Conservation (phyloP, 495 filamentous ascomycete genomes). For the Penicillium ucsense region DNA sequence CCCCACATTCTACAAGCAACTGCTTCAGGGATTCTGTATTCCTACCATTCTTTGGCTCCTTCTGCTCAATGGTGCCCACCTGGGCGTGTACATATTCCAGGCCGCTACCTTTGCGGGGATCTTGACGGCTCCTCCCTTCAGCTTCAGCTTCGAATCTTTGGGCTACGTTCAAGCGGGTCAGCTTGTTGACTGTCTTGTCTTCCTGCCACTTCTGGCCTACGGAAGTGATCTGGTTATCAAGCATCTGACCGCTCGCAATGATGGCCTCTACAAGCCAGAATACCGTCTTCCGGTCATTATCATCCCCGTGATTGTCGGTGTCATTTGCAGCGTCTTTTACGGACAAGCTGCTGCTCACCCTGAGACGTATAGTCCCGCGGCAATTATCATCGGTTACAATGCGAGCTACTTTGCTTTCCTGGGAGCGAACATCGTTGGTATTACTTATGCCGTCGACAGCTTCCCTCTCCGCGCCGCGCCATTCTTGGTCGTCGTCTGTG, state of each 20-base stretch:
- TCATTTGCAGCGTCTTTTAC: constrained; percentile 15
- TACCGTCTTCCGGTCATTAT: constrained; percentile 14
- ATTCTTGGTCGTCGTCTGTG: constrained; percentile 18
- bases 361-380: constrained; percentile 6
- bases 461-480: constrained; percentile 15
- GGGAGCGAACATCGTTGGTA: constrained; percentile 15
- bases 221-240: constrained; percentile 12
- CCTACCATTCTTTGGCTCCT: constrained; percentile 16
- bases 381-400: constrained; percentile 12
- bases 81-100: constrained; percentile 17
- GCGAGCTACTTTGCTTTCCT: constrained; percentile 19
- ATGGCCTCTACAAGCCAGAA: constrained; percentile 13
- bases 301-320: constrained; percentile 9
- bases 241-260: constrained; percentile 4
- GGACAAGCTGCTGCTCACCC: constrained; percentile 12
- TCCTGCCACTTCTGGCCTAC: constrained; percentile 16
- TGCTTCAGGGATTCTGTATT: constrained; percentile 11
- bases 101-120: constrained; percentile 10
- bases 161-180: constrained; percentile 19
- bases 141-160: constrained; percentile 8
- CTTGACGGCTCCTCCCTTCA: constrained; percentile 11
- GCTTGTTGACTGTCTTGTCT: constrained; percentile 13
- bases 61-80: constrained; percentile 13
- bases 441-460: constrained; percentile 19
- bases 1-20: constrained; percentile 12